phyloP scores from a whole-genome alignment of 2,329 filamentous ascomycete species.

The Clonostachys rhizophaga region DNA sequence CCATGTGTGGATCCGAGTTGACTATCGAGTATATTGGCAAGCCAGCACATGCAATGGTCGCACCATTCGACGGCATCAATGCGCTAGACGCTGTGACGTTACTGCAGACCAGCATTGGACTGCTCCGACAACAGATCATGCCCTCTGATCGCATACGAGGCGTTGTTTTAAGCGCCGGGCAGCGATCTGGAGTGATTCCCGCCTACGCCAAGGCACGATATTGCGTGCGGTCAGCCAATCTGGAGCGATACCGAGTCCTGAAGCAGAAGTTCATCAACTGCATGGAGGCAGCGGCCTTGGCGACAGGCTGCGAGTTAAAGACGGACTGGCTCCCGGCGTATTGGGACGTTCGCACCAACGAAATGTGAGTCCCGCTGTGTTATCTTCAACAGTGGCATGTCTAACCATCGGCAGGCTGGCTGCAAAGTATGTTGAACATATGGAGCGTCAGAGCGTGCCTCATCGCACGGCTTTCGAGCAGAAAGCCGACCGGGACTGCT shows the following conservation, averaged over 20 bases:
- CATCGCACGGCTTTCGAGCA: slow-evolving; percentile 44
- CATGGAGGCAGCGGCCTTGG: neutral
- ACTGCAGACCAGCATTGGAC: slow-evolving; percentile 24
- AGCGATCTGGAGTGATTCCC: slow-evolving; percentile 29
- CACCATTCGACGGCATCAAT: slow-evolving; percentile 29
- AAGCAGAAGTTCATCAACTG: neutral
- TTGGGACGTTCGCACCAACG: no score
- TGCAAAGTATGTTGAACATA: slow-evolving; percentile 19
- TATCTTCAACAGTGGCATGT: no score
- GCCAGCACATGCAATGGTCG: slow-evolving; percentile 25
- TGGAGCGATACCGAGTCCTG: no score
- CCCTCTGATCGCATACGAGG: slow-evolving; percentile 28
- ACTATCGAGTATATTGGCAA: slow-evolving; percentile 23
- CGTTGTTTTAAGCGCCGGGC: slow-evolving; percentile 26
- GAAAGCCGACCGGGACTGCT: slow-evolving; percentile 38
- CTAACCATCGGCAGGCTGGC: no score
- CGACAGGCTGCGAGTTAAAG: neutral
- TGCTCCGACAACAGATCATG: slow-evolving; percentile 29
- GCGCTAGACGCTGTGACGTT: slow-evolving; percentile 29
- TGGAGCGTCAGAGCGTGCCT: slow-evolving; percentile 44
- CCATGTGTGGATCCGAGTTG: slow-evolving; percentile 21
- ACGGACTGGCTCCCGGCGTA: no score
- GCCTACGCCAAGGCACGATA: no score
- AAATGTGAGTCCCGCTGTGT: no score
- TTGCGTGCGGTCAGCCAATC: no score